Conservation (phyloP, 305 asterid genomes). For the Lippia alba region DNA sequence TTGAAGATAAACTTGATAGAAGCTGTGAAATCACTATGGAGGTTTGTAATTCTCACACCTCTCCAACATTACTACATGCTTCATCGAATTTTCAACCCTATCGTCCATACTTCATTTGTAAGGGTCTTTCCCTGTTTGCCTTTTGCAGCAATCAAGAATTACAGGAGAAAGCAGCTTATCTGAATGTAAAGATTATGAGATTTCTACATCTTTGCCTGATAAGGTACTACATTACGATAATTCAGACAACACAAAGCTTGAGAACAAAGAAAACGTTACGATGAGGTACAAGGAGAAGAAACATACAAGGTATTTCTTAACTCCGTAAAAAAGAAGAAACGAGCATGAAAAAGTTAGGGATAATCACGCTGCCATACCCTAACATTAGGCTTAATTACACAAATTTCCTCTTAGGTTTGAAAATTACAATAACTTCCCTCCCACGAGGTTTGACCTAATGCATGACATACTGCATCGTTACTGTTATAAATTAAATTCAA, state of each 20-base stretch:
- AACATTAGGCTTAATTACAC: neutral
- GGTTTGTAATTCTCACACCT: conserved; percentile 36
- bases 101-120: conserved; percentile 10
- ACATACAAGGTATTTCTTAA: conserved; percentile 42
- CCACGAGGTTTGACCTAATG: too few relatives aligned
- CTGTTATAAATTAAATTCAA: too few relatives aligned
- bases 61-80: neutral
- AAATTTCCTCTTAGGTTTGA: neutral
- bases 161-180: conserved; percentile 54
- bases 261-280: conserved; percentile 41
- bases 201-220: conserved; percentile 32
- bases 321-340: neutral
- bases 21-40: conserved; percentile 41
- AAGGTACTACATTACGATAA: conserved; percentile 32
- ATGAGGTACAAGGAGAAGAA: conserved; percentile 59
- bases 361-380: neutral
- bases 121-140: conserved; percentile 37
- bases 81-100: too few relatives aligned
- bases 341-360: neutral
- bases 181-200: conserved; percentile 48
- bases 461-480: too few relatives aligned
- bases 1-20: conserved; percentile 40
- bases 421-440: neutral
- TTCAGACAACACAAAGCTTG: conserved; percentile 30
- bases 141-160: conserved; percentile 42